Percentiles rank a stretch among this genome's conserved stretches.
phyloP scores from a whole-genome alignment of 2,329 filamentous ascomycete genomes.

The Samsoniella hepiali region DNA sequence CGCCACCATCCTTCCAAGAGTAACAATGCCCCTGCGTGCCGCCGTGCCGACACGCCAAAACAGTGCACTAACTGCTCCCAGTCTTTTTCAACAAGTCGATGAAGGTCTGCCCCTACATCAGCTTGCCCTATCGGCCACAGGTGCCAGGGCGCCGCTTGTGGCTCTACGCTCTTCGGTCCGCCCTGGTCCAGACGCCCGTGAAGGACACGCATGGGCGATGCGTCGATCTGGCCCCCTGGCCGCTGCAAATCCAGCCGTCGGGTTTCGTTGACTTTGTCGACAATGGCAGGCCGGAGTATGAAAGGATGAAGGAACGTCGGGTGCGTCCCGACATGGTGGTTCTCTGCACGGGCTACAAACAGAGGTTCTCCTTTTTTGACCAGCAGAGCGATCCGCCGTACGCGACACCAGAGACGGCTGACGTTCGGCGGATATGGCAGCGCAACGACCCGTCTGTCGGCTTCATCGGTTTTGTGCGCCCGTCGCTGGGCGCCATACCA shows the following conservation, averaged over 20 bases:
- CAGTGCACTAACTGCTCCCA: conserved; percentile 19
- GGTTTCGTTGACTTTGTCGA: conserved; percentile 36
- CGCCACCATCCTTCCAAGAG: conserved; percentile 30
- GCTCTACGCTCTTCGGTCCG: conserved; percentile 30
- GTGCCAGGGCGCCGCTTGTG: conserved; percentile 23
- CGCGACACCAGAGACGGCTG: conserved; percentile 43
- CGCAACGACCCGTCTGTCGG: conserved; percentile 36
- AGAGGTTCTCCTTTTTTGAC: conserved; percentile 39
- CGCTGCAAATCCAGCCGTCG: conserved; percentile 30
- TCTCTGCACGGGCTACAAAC: conserved; percentile 43
- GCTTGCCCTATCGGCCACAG: conserved; percentile 29
- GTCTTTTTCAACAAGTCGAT: conserved; percentile 41
- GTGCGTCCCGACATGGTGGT: conserved; percentile 42
- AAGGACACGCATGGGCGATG: conserved; percentile 32
- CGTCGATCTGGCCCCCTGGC: conserved; percentile 44
- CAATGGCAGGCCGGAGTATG: conserved; percentile 30
- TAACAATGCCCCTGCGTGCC: conserved; percentile 15
- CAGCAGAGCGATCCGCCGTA: conserved; percentile 25
- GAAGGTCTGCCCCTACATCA: conserved; percentile 37
- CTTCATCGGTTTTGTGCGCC: conserved; percentile 46
- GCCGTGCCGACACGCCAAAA: too few species aligned
- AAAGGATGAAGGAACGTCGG: conserved; percentile 27
- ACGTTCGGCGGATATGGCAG: conserved; percentile 50
- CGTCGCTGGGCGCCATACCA: conserved; percentile 42
- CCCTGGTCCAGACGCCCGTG: conserved; percentile 34